Evolutionary conservation across 441 rosid species (phyloP).

Genomic region (Capsella rubella): DNA sequence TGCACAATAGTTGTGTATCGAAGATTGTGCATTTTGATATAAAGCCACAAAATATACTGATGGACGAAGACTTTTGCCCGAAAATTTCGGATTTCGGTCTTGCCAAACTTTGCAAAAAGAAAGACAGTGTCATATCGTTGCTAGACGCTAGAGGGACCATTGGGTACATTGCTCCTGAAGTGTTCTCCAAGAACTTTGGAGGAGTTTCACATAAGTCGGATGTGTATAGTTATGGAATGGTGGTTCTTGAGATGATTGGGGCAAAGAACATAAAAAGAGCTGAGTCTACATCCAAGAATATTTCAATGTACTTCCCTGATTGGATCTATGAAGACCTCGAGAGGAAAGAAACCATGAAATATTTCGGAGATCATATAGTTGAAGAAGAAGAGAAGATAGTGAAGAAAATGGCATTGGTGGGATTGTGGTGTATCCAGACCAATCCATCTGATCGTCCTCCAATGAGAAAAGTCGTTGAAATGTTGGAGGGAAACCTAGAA

Average conservation of each 20-base stretch:
- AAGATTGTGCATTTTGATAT: slow-evolving; percentile 55
- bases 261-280: slow-evolving; percentile 32
- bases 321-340: slow-evolving; percentile 48
- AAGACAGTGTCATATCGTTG: slow-evolving; percentile 41
- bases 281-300: neutral
- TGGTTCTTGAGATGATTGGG: slow-evolving; percentile 52
- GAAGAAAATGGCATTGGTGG: slow-evolving; percentile 52
- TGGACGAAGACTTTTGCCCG: slow-evolving; percentile 45
- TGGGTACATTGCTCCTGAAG: slow-evolving; percentile 56
- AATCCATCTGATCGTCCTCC: slow-evolving; percentile 55
- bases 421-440: slow-evolving; percentile 58
- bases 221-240: slow-evolving; percentile 54
- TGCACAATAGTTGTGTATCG: slow-evolving; percentile 49
- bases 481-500: slow-evolving; percentile 52
- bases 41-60: slow-evolving; percentile 52
- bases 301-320: slow-evolving; percentile 46
- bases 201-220: slow-evolving; percentile 49
- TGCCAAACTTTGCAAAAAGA: slow-evolving; percentile 39
- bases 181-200: slow-evolving; percentile 45
- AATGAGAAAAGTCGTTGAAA: slow-evolving; percentile 51
- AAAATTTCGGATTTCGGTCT: slow-evolving; percentile 53
- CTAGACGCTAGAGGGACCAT: slow-evolving; percentile 46
- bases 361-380: neutral
- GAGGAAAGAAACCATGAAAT: slow-evolving; percentile 4
- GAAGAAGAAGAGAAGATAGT: slow-evolving; percentile 34